These are phyloP conservation scores for Perkinsela sp. DNA, from an alignment of 208 protist species.

Conservation along the genomic window DNA sequence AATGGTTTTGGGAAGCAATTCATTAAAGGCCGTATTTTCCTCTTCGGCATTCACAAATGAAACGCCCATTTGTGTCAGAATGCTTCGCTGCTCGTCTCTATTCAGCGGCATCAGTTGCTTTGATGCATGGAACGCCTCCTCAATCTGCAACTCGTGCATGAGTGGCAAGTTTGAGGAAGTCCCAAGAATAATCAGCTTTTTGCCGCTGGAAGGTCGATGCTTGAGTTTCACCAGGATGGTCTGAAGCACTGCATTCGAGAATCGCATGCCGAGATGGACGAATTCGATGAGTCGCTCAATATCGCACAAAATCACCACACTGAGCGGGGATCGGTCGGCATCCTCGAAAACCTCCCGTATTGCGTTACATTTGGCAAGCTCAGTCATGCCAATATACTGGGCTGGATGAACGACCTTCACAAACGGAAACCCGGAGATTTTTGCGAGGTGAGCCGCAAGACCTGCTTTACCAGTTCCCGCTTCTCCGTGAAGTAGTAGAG, in stretches of 20 bases:
- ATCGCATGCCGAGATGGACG: constrained; percentile 81
- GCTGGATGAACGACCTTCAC: constrained; percentile 81
- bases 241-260: constrained; percentile 91
- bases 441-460: constrained; percentile 65
- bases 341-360: constrained; percentile 92
- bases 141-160: constrained; percentile 64
- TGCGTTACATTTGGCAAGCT: constrained; percentile 54
- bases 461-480: constrained; percentile 79
- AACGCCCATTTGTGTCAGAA: constrained; percentile 3
- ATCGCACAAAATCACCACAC: constrained; percentile 88
- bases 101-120: constrained; percentile 5
- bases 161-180: constrained; percentile 66
- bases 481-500: constrained; percentile 68
- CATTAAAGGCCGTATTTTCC: constrained; percentile 1
- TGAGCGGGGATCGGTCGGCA: constrained; percentile 81
- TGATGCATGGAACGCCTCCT: constrained; percentile 44
- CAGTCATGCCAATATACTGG: constrained; percentile 64
- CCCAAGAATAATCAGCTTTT: constrained; percentile 74
- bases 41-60: not conserved
- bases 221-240: constrained; percentile 78
- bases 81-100: constrained; percentile 4
- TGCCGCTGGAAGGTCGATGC: constrained; percentile 54
- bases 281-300: constrained; percentile 87
- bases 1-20: constrained; percentile 3
- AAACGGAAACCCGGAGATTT: constrained; percentile 72